Evolutionary conservation across 352 stramenopile species (phyloP).

Genomic region (Globisporangium solare): DNA sequence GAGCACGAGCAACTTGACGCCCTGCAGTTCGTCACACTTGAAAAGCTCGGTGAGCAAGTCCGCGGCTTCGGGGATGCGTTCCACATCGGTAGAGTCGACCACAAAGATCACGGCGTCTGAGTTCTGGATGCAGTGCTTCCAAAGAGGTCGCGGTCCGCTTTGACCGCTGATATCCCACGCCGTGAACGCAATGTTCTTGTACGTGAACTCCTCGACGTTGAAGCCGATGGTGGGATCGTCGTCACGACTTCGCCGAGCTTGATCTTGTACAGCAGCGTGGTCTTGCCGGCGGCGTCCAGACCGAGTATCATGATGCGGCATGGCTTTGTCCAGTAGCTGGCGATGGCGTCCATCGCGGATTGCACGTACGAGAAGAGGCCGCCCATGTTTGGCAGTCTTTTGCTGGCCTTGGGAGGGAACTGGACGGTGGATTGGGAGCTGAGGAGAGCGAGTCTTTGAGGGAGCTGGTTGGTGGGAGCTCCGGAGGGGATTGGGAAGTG

Average conservation of each 20-base stretch:
- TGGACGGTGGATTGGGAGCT: too few species aligned
- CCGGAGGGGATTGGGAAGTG: too few species aligned
- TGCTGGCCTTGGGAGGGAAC: too few species aligned
- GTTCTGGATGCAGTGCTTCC: constrained; percentile 61
- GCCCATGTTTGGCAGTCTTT: constrained; percentile 29
- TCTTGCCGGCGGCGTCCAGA: constrained; percentile 95
- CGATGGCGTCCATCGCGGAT: constrained; percentile 24
- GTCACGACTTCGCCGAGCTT: constrained; percentile 69
- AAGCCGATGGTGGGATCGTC: constrained; percentile 85
- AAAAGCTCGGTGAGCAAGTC: constrained; percentile 41
- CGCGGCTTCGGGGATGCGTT: constrained; percentile 44
- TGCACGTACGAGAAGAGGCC: constrained; percentile 39
- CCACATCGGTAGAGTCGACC: constrained; percentile 53
- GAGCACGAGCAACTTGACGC: constrained; percentile 41
- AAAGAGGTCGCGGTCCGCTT: constrained; percentile 41
- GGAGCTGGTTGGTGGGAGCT: too few species aligned
- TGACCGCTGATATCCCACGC: constrained; percentile 82
- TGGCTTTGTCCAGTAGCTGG: constrained; percentile 26
- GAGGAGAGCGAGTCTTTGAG: too few species aligned
- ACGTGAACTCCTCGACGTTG: constrained; percentile 78
- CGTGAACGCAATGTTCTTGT: constrained; percentile 72
- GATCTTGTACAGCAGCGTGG: constrained; percentile 92
- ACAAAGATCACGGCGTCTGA: constrained; percentile 84
- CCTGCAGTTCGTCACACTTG: constrained; percentile 30
- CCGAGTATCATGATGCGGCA: constrained; percentile 87